Percentiles rank a stretch among this genome's conserved stretches.
Conservation (phyloP, 2,329 filamentous ascomycete genomes). For the Cordyceps javanica region DNA sequence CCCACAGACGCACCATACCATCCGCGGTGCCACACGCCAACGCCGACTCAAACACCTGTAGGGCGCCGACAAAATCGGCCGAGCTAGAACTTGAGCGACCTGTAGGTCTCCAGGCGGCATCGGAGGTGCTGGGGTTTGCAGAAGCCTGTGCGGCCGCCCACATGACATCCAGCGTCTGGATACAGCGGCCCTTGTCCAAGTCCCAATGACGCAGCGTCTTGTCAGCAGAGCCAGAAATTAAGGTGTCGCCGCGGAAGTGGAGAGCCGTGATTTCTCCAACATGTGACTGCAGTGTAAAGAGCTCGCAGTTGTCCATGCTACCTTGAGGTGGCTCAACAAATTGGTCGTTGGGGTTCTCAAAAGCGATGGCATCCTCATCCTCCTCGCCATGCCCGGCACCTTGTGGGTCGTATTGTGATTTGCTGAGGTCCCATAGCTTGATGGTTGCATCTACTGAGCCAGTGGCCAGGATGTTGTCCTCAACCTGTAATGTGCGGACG, state of each 20-base stretch:
- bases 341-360: conserved; percentile 63
- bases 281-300: conserved; percentile 86
- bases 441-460: conserved; percentile 94
- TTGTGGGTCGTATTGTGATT: conserved; percentile 73
- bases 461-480: conserved; percentile 92
- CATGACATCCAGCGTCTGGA: conserved; percentile 94
- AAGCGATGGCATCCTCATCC: conserved; percentile 63
- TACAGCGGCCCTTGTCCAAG: conserved; percentile 90
- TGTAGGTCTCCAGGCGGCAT: conserved; percentile 66
- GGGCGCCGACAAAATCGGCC: conserved; percentile 87
- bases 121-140: conserved; percentile 56
- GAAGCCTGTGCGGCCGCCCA: conserved; percentile 94
- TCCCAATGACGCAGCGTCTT: conserved; percentile 99
- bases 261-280: conserved; percentile 92
- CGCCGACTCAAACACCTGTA: conserved; percentile 95
- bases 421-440: conserved; percentile 88
- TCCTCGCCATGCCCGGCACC: conserved; percentile 54
- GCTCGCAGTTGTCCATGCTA: conserved; percentile 80
- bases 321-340: conserved; percentile 65
- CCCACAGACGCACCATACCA: conserved; percentile 95
- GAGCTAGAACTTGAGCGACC: conserved; percentile 54
- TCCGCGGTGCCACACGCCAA: conserved; percentile 95
- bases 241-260: conserved; percentile 79
- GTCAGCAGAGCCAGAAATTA: conserved; percentile 93
- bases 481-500: conserved; percentile 84